phyloP scores from a whole-genome alignment of 106 monocot genomes.

The Phalaenopsis equestris region DNA sequence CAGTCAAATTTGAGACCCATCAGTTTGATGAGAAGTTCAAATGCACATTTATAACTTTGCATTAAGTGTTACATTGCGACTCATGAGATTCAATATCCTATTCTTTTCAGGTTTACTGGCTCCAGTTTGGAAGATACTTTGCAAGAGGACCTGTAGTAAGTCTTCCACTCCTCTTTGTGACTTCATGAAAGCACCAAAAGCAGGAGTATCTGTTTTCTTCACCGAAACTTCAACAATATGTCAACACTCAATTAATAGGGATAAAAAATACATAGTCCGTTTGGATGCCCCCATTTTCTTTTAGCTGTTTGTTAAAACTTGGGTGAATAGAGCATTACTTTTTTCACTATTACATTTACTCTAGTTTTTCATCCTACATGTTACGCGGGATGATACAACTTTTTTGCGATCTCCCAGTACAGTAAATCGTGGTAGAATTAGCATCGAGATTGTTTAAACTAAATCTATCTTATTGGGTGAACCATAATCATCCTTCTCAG shows the following conservation, averaged over 20 bases:
- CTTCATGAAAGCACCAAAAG: too few relatives aligned
- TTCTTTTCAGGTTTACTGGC: constrained; percentile 83
- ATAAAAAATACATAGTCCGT: too few relatives aligned
- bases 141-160: constrained; percentile 87
- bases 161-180: constrained; percentile 7
- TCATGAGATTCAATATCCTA: neutral
- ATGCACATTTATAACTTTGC: neutral
- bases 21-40: neutral
- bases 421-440: neutral
- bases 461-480: too few relatives aligned
- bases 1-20: neutral
- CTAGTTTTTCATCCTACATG: neutral
- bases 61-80: too few relatives aligned
- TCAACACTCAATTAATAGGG: too few relatives aligned
- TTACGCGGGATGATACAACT: neutral
- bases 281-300: too few relatives aligned
- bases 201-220: too few relatives aligned
- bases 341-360: neutral
- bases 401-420: too few relatives aligned
- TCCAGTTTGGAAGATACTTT: constrained; percentile 95
- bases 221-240: too few relatives aligned
- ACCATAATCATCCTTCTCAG: too few relatives aligned
- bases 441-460: neutral
- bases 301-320: too few relatives aligned
- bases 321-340: too few relatives aligned